phyloP scores from a whole-genome alignment of 2,329 filamentous ascomycete species.

The Fusarium foetens region DNA sequence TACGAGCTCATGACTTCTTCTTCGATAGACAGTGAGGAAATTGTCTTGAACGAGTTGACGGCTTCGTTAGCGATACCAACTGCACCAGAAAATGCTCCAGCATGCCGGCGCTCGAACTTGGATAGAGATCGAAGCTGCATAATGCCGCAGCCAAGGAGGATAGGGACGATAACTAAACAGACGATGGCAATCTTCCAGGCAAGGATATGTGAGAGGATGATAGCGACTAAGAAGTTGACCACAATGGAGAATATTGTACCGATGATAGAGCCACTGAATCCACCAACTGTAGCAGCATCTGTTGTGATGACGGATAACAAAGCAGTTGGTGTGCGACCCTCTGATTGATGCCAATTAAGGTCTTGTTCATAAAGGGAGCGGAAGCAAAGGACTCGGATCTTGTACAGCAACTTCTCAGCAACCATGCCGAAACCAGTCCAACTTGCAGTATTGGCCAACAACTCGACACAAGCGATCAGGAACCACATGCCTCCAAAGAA shows the following conservation, averaged over 20 bases:
- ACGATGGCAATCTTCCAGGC: conserved; percentile 82
- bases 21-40: conserved; percentile 65
- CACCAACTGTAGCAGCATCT: conserved; percentile 73
- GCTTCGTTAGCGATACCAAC: conserved; percentile 74
- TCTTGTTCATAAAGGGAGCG: conserved; percentile 73
- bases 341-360: conserved; percentile 76
- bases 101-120: conserved; percentile 70
- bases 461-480: conserved; percentile 59
- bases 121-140: conserved; percentile 73
- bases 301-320: conserved; percentile 75
- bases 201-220: conserved; percentile 75
- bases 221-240: conserved; percentile 74
- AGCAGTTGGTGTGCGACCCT: conserved; percentile 67
- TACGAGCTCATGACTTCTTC: conserved; percentile 64
- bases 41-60: conserved; percentile 72
- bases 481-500: conserved; percentile 69
- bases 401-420: conserved; percentile 73
- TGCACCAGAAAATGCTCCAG: conserved; percentile 71
- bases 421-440: conserved; percentile 59
- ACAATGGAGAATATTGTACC: conserved; percentile 75
- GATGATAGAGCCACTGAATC: conserved; percentile 75
- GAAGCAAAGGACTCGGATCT: conserved; percentile 71
- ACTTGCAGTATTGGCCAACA: conserved; percentile 66
- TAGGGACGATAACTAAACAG: conserved; percentile 73
- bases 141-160: conserved; percentile 74